These are phyloP conservation scores for Pseudozyma thailandica DNA, from an alignment of 1,284 basidiomycete genomes.

Conservation along the genomic window DNA sequence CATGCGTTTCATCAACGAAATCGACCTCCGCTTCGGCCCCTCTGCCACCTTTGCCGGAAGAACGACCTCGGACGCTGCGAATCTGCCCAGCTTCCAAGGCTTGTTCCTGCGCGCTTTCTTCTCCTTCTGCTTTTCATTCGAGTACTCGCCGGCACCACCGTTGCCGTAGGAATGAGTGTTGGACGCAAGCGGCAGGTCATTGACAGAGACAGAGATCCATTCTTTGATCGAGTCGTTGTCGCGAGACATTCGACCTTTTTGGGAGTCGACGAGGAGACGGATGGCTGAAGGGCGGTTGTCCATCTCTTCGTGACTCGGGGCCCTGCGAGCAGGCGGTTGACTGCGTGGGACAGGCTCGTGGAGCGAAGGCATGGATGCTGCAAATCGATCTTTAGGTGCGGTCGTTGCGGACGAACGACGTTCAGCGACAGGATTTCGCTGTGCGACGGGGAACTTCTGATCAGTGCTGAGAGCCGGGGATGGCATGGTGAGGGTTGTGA, in stretches of 20 bases:
- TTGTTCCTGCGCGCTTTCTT: slow-evolving; percentile 30
- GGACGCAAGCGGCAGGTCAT: slow-evolving; percentile 28
- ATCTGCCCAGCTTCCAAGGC: slow-evolving; percentile 39
- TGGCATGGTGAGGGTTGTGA: slow-evolving; percentile 39
- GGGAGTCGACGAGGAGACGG: slow-evolving; percentile 29
- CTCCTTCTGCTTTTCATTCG: slow-evolving; percentile 24
- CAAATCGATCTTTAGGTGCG: slow-evolving; percentile 20
- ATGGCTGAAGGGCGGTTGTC: slow-evolving; percentile 25
- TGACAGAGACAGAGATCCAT: slow-evolving; percentile 45
- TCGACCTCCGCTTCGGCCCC: slow-evolving; percentile 18
- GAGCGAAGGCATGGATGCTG: slow-evolving; percentile 31
- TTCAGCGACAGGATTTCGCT: neutral
- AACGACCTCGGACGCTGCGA: slow-evolving; percentile 38
- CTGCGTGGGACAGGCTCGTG: neutral
- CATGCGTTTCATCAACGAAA: slow-evolving; percentile 21
- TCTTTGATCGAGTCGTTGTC: slow-evolving; percentile 47
- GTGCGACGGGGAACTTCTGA: slow-evolving; percentile 7
- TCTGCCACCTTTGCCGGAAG: slow-evolving; percentile 10
- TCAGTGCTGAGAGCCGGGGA: slow-evolving; percentile 26
- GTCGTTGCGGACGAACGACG: slow-evolving; percentile 8
- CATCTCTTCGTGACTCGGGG: slow-evolving; percentile 4
- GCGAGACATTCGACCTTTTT: slow-evolving; percentile 30
- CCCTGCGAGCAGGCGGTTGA: neutral
- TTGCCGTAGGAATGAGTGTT: slow-evolving; percentile 29
- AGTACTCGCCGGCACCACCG: slow-evolving; percentile 39